Conservation (phyloP, 495 filamentous ascomycete genomes). For the Copromyces sp. region DNA sequence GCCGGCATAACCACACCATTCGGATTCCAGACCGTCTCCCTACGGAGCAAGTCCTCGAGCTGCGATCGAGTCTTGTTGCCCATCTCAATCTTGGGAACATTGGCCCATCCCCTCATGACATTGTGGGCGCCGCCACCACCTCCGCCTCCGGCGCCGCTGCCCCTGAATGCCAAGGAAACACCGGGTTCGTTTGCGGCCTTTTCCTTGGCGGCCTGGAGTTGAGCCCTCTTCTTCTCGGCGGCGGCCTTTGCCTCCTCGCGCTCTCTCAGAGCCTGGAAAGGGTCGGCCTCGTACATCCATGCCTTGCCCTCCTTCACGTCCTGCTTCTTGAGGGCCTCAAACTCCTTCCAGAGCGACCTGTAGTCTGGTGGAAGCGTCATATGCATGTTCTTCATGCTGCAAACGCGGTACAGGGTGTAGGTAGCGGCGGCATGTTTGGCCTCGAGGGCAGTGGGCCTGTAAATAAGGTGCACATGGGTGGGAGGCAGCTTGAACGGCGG, state of each 20-base stretch:
- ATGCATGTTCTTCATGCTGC: constrained; percentile 87
- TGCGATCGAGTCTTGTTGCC: constrained; percentile 62
- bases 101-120: constrained; percentile 65
- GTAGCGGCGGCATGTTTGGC: constrained; percentile 88
- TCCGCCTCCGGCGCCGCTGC: constrained; percentile 16
- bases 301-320: constrained; percentile 65
- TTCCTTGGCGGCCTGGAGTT: constrained; percentile 49
- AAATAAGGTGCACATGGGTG: constrained; percentile 54
- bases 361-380: constrained; percentile 91
- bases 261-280: constrained; percentile 70
- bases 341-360: constrained; percentile 79
- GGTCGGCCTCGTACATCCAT: constrained; percentile 96
- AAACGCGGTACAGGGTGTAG: constrained; percentile 80
- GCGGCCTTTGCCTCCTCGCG: constrained; percentile 63
- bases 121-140: constrained; percentile 13
- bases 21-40: constrained; percentile 78
- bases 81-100: constrained; percentile 86
- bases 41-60: constrained; percentile 67
- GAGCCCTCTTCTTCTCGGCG: constrained; percentile 60
- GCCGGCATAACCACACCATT: constrained; percentile 53
- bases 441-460: constrained; percentile 68
- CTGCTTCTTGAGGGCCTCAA: constrained; percentile 64
- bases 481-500: constrained; percentile 75
- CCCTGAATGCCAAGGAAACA: constrained; percentile 29
- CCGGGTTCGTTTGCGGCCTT: constrained; percentile 50